Percentiles rank a stretch among this genome's conserved stretches.
phyloP scores from a whole-genome alignment of 2,329 filamentous ascomycete genomes.

The Ascochyta clinopodiicola region DNA sequence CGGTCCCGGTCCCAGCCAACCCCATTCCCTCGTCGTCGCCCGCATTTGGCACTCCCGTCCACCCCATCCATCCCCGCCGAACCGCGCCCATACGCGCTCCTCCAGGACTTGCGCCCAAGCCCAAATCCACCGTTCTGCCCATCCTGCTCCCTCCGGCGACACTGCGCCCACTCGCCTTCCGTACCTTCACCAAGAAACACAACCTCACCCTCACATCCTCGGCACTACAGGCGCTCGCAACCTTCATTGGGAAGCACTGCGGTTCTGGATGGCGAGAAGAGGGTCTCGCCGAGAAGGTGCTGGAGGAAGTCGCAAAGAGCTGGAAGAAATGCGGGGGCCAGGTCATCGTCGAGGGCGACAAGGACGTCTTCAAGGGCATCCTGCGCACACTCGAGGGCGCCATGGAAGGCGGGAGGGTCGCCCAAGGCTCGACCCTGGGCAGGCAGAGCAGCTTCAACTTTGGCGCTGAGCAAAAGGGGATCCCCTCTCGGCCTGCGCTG shows the following conservation, averaged over 20 bases:
- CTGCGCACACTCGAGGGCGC: conserved; percentile 83
- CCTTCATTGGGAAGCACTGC: conserved; percentile 91
- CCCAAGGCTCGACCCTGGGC: conserved; percentile 61
- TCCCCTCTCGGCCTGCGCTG: conserved; percentile 42
- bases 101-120: conserved; percentile 58
- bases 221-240: conserved; percentile 81
- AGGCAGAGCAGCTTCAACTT: conserved; percentile 71
- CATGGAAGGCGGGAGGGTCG: conserved; percentile 83
- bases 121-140: conserved; percentile 73
- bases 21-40: conserved; percentile 86
- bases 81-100: conserved; percentile 53
- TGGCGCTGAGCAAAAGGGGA: conserved; percentile 50
- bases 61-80: conserved; percentile 70
- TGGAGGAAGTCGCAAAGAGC: conserved; percentile 87
- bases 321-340: conserved; percentile 92
- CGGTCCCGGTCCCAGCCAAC: conserved; percentile 51
- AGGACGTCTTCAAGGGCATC: conserved; percentile 75
- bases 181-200: conserved; percentile 97
- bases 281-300: conserved; percentile 86
- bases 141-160: conserved; percentile 88
- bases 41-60: conserved; percentile 84
- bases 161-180: conserved; percentile 87
- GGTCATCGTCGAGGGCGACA: conserved; percentile 86
- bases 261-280: conserved; percentile 97
- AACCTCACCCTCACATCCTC: conserved; percentile 90